A percentile compares a stretch with the other conserved stretches of the same genome.
Conservation (phyloP, 768 basidiomycete species). For the Chalciporus piperatus region DNA sequence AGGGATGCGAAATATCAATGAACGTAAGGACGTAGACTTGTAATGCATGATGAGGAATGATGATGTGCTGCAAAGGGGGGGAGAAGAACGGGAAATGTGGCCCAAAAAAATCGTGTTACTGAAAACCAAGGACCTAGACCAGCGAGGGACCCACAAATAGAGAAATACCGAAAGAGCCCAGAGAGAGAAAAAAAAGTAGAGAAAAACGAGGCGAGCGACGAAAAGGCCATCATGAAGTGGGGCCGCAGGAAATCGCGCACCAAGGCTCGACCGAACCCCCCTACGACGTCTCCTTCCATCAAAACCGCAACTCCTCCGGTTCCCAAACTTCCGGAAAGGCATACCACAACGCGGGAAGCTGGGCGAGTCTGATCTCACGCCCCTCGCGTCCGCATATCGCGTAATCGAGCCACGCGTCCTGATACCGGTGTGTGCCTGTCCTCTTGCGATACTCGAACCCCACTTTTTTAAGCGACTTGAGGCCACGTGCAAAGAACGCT, state of each 20-base stretch:
- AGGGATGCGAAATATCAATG: conserved; percentile 15
- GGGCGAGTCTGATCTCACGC: conserved; percentile 19
- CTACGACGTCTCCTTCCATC: neutral
- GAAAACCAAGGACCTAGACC: conserved; percentile 17
- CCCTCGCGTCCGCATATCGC: conserved; percentile 20
- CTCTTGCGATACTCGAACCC: conserved; percentile 38
- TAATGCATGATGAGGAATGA: conserved; percentile 14
- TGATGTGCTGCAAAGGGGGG: conserved; percentile 2
- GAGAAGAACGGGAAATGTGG: neutral
- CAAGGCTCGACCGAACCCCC: too few species aligned
- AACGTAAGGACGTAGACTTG: conserved; percentile 9
- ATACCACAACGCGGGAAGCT: conserved; percentile 32
- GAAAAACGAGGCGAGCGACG: too few species aligned
- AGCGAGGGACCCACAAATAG: conserved; percentile 11
- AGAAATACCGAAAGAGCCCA: neutral
- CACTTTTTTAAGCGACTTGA: conserved; percentile 32
- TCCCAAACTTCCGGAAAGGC: conserved; percentile 36
- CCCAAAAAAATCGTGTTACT: conserved; percentile 2
- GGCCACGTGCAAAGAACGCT: conserved; percentile 25
- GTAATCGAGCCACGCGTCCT: conserved; percentile 37
- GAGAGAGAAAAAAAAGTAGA: neutral
- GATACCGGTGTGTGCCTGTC: conserved; percentile 34
- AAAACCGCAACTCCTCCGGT: conserved; percentile 23
- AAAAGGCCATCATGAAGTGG: neutral
- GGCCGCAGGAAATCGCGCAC: neutral